Percentiles rank a stretch among this genome's conserved stretches.
phyloP scores from a whole-genome alignment of 441 rosid species.

The Erysimum cheiri region DNA sequence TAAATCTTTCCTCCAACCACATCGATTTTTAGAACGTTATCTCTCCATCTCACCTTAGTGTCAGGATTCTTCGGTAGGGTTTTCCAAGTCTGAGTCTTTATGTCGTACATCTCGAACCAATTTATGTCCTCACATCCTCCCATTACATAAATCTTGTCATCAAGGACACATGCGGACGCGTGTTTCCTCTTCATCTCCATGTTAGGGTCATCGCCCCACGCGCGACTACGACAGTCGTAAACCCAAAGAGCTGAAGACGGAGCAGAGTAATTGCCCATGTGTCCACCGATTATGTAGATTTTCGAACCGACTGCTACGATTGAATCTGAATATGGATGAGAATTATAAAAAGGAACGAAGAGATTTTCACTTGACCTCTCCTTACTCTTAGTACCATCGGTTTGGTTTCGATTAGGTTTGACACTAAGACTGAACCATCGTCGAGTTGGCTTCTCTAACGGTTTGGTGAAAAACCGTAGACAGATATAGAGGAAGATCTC shows the following conservation, averaged over 20 bases:
- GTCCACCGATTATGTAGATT: neutral
- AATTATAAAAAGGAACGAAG: neutral
- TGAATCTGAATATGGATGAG: neutral
- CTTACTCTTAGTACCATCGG: neutral
- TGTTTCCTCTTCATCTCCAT: neutral
- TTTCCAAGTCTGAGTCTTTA: neutral
- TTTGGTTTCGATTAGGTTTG: neutral
- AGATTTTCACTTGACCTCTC: neutral
- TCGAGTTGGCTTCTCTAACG: neutral
- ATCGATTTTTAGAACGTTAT: neutral
- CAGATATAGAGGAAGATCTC: neutral
- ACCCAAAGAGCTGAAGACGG: neutral
- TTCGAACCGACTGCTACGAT: neutral
- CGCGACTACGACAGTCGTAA: neutral
- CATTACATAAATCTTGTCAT: slow-evolving; percentile 7
- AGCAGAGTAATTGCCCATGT: neutral
- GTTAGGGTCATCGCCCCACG: neutral
- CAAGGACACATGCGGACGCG: neutral
- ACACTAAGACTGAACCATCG: neutral
- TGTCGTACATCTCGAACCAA: neutral
- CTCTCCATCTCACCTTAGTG: neutral
- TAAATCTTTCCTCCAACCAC: neutral
- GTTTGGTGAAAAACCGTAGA: neutral
- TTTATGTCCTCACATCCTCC: neutral
- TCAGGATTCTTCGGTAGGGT: neutral